These are phyloP conservation scores for Sordariomycetes sp. DNA, from an alignment of 2,329 filamentous ascomycete species.

Conservation along the genomic window DNA sequence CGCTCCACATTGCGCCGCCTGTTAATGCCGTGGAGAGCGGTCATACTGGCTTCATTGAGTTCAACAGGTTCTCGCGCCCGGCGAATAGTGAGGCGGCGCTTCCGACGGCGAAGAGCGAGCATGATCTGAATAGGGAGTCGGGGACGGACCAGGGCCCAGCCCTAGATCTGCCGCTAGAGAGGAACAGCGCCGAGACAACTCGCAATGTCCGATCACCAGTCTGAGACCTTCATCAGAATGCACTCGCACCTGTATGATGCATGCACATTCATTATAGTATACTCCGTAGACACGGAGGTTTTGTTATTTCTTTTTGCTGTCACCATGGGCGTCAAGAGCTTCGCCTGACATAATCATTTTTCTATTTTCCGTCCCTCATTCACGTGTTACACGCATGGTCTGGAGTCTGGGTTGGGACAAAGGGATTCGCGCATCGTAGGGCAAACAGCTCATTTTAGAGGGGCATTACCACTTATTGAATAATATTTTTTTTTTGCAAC, in stretches of 20 bases:
- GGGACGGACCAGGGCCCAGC: background rate
- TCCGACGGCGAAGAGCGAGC: background rate
- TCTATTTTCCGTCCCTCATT: background rate
- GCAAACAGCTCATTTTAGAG: too few species aligned
- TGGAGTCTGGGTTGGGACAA: background rate
- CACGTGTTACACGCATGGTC: background rate
- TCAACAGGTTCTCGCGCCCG: conserved; percentile 33
- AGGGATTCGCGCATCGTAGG: background rate
- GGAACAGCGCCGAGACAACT: too few species aligned
- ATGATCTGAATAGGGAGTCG: background rate
- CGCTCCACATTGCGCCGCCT: conserved; percentile 20
- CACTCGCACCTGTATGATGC: too few species aligned
- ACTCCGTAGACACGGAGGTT: too few species aligned
- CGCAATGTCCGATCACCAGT: too few species aligned
- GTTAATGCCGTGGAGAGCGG: conserved; percentile 24
- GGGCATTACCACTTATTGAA: background rate
- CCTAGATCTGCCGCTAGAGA: background rate
- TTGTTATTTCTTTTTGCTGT: too few species aligned
- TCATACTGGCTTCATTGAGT: conserved; percentile 25
- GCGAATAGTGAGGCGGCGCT: conserved; percentile 7
- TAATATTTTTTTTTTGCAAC: too few species aligned
- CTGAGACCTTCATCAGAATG: too few species aligned
- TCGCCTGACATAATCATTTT: background rate
- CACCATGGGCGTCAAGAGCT: background rate
- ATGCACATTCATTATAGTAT: too few species aligned